Evolutionary conservation across 306 rosid species (phyloP).

Genomic region (Trichosanthes truncata): DNA sequence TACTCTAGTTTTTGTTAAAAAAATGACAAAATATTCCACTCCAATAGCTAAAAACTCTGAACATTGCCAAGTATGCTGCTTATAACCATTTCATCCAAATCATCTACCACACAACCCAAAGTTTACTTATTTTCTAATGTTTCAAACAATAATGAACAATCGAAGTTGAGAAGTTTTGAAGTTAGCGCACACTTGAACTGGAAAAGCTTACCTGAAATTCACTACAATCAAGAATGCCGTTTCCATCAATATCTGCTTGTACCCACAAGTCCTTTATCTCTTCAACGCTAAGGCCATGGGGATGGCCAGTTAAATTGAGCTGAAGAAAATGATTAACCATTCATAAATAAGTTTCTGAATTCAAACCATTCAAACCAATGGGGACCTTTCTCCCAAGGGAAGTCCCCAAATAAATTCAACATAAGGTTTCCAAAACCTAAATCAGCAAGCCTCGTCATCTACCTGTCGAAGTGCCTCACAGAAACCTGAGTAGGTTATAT

Average conservation of each 20-base stretch:
- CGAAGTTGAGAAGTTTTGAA: not conserved
- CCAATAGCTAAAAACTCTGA: not conserved
- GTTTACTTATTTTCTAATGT: not conserved
- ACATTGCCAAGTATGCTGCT: not conserved
- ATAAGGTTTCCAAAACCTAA: not conserved
- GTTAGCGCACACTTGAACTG: not conserved
- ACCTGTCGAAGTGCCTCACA: slow-evolving; percentile 72
- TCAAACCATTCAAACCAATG: not conserved
- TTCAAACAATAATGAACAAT: not conserved
- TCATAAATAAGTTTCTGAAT: slow-evolving; percentile 9
- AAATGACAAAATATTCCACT: not conserved
- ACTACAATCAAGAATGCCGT: slow-evolving; percentile 55
- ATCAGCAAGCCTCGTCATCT: not conserved
- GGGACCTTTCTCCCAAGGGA: not conserved
- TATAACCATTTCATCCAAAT: not conserved
- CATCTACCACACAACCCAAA: not conserved
- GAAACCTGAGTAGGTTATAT: slow-evolving; percentile 53
- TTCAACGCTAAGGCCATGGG: slow-evolving; percentile 63
- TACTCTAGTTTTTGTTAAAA: not conserved
- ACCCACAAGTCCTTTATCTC: slow-evolving; percentile 74
- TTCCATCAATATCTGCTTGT: slow-evolving; percentile 70
- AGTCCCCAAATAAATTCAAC: not conserved
- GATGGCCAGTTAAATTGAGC: slow-evolving; percentile 59
- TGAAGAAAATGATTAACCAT: slow-evolving; percentile 18
- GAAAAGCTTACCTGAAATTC: slow-evolving; percentile 62